A percentile compares a stretch with the other conserved stretches of the same genome.
phyloP scores from a whole-genome alignment of 371 early-diverging fungal species.

The Apophysomyces ossiformis region DNA sequence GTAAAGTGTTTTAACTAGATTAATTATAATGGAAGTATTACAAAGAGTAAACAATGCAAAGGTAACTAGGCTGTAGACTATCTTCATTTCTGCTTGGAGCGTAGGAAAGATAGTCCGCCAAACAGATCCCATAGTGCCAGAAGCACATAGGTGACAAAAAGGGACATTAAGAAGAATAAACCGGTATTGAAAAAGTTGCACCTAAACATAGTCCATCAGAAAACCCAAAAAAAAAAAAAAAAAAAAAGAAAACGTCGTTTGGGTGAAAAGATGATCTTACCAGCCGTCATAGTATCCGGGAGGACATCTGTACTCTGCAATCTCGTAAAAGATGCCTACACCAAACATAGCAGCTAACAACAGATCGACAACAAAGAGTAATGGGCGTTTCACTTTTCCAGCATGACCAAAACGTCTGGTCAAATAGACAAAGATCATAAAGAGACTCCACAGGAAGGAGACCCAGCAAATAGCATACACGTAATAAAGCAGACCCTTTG shows the following conservation, averaged over 20 bases:
- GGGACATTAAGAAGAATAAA: slow-evolving; percentile 29
- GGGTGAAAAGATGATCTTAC: slow-evolving; percentile 18
- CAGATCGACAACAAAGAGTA: slow-evolving; percentile 27
- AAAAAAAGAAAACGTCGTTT: too few relatives aligned
- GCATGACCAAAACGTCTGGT: slow-evolving; percentile 32
- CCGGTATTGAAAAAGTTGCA: slow-evolving; percentile 46
- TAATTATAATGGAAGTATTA: too few relatives aligned
- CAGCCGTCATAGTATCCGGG: slow-evolving; percentile 40
- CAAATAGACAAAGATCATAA: slow-evolving; percentile 37
- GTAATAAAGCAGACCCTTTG: slow-evolving; percentile 27
- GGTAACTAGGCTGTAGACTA: too few relatives aligned
- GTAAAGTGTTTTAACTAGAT: too few relatives aligned
- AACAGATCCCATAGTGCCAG: slow-evolving; percentile 37
- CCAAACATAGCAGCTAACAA: slow-evolving; percentile 37
- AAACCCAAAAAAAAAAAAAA: too few relatives aligned
- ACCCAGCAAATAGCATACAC: slow-evolving; percentile 29
- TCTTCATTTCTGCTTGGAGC: not conserved
- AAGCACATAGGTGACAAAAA: slow-evolving; percentile 30
- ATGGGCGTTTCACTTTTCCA: slow-evolving; percentile 31
- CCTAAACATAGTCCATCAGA: slow-evolving; percentile 14
- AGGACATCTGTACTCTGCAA: slow-evolving; percentile 35
- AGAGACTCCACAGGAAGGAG: slow-evolving; percentile 32
- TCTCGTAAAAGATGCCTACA: slow-evolving; percentile 35
- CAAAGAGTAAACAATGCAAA: too few relatives aligned
- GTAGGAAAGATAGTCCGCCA: slow-evolving; percentile 29